A percentile compares a stretch with the other conserved stretches of the same genome.
These are phyloP conservation scores for Phytophthora kernoviae DNA, from an alignment of 352 stramenopile genomes.

Conservation along the genomic window DNA sequence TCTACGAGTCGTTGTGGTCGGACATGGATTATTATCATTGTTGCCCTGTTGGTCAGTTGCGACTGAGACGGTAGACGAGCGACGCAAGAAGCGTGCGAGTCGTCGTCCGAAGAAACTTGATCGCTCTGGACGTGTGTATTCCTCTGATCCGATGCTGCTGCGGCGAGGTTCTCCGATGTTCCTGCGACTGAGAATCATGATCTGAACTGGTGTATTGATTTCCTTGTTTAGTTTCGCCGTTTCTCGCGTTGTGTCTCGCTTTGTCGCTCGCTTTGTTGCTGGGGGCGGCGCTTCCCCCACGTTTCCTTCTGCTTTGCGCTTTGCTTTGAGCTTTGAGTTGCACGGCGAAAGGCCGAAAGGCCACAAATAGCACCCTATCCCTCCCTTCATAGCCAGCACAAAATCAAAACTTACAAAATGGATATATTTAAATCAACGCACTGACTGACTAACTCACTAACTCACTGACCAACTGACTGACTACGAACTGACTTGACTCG, in stretches of 20 bases:
- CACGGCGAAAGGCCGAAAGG: neutral
- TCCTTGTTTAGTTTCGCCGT: no score
- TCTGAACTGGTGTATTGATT: neutral
- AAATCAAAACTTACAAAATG: no score
- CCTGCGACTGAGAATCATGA: conserved; percentile 5
- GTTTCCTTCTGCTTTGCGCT: no score
- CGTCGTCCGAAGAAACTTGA: conserved; percentile 53
- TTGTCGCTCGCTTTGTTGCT: no score
- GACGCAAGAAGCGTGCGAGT: conserved; percentile 54
- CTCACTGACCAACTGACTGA: no score
- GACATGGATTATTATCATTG: no score
- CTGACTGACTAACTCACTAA: no score
- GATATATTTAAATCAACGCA: no score
- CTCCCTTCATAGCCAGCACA: conserved; percentile 8
- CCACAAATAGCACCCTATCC: conserved; percentile 18
- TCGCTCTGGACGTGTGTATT: conserved; percentile 36
- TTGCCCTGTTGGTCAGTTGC: conserved; percentile 5
- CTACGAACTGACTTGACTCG: no score
- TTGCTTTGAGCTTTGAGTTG: no score
- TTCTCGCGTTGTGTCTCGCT: no score
- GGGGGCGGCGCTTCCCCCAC: no score
- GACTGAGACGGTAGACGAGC: conserved; percentile 43
- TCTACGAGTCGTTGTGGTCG: conserved; percentile 8
- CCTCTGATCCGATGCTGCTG: conserved; percentile 29
- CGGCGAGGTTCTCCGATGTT: conserved; percentile 23